Conservation (phyloP, 2,329 filamentous ascomycete genomes). For the Herpotrichia juniperi region DNA sequence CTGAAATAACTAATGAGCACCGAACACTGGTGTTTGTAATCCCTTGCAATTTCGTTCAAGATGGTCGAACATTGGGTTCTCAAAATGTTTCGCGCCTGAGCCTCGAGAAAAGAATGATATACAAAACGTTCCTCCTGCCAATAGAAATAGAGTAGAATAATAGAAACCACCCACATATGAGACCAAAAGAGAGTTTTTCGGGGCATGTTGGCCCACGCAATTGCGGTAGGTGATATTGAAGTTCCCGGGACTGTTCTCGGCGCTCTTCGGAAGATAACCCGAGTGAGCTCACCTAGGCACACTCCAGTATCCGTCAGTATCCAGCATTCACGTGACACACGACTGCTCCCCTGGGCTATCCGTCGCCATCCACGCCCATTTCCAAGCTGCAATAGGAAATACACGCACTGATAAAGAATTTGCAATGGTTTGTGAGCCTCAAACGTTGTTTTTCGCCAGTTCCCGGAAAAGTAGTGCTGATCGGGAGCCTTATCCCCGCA, state of each 20-base stretch:
- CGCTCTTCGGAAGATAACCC: not conserved
- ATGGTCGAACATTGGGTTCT: too few relatives aligned
- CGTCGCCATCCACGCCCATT: slow-evolving; percentile 1
- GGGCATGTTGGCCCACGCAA: not conserved
- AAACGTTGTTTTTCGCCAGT: not conserved
- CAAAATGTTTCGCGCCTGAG: too few relatives aligned
- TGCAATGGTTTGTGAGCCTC: not conserved
- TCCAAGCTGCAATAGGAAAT: not conserved
- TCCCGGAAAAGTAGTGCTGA: not conserved
- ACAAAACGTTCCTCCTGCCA: too few relatives aligned
- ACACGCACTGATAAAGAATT: not conserved
- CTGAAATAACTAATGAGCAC: too few relatives aligned
- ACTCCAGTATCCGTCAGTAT: not conserved
- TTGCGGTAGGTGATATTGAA: not conserved
- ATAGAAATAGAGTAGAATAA: too few relatives aligned
- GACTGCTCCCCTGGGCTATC: not conserved
- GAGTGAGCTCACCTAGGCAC: not conserved
- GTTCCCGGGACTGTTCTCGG: not conserved
- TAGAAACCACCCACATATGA: too few relatives aligned
- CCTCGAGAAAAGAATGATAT: too few relatives aligned
- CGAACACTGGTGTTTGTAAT: too few relatives aligned
- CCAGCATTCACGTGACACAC: not conserved
- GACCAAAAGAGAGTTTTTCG: too few relatives aligned
- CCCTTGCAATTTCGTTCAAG: too few relatives aligned
- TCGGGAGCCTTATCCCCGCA: not conserved